phyloP scores from a whole-genome alignment of 2,329 filamentous ascomycete genomes.

The Diaporthe caulivora region DNA sequence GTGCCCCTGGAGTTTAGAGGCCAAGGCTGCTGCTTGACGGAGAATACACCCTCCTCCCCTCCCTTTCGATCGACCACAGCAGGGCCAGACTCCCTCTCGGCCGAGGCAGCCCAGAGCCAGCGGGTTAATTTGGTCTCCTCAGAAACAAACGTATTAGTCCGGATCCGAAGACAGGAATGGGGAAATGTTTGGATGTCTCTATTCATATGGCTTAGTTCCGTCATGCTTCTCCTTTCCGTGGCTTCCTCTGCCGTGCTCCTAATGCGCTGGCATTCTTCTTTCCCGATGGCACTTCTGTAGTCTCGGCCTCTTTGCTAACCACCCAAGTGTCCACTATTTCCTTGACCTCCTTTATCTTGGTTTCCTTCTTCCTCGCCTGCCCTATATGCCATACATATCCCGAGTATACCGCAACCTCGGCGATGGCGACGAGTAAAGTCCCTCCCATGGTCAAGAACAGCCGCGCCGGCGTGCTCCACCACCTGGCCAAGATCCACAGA shows the following conservation, averaged over 20 bases:
- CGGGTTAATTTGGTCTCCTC: too few relatives aligned
- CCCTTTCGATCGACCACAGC: too few relatives aligned
- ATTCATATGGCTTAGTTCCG: not conserved
- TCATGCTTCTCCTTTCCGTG: conserved; percentile 39
- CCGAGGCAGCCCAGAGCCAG: not conserved
- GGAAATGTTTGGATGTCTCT: not conserved
- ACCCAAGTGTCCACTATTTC: conserved; percentile 81
- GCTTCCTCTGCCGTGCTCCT: conserved; percentile 39
- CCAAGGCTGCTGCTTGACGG: not conserved
- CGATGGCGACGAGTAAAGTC: conserved; percentile 76
- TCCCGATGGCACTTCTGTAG: conserved; percentile 39
- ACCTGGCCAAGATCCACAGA: conserved; percentile 81
- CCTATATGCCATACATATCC: conserved; percentile 80
- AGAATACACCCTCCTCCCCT: accelerated
- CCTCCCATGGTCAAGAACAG: conserved; percentile 79
- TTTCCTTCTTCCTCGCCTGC: conserved; percentile 75
- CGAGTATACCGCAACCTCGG: conserved; percentile 82
- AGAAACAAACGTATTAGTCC: not conserved
- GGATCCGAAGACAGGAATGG: not conserved
- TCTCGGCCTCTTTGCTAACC: conserved; percentile 55
- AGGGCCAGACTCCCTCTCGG: not conserved
- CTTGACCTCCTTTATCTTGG: conserved; percentile 72
- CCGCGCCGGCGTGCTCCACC: conserved; percentile 79
- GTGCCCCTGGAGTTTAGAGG: not conserved
- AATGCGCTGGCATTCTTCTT: not conserved